Conservation (phyloP, 768 basidiomycete species). For the Omphalotus guepiniiformis region DNA sequence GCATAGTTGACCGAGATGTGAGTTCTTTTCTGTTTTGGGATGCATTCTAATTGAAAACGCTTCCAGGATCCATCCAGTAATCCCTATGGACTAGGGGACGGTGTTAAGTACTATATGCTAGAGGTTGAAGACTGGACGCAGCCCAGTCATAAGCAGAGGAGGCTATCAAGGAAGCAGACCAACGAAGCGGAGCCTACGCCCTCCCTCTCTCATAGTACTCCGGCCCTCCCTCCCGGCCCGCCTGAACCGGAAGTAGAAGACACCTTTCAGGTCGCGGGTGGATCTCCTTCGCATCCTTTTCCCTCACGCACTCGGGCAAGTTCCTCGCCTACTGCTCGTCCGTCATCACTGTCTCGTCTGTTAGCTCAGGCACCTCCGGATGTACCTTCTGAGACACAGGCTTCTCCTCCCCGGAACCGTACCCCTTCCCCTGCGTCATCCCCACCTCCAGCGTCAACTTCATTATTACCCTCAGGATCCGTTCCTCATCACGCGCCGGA, state of each 20-base stretch:
- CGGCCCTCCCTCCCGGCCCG: slow-evolving; percentile 54
- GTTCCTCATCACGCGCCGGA: slow-evolving; percentile 31
- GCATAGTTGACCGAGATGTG: slow-evolving; percentile 78
- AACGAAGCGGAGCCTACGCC: slow-evolving; percentile 31
- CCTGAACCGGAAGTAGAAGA: slow-evolving; percentile 73
- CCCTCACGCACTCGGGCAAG: slow-evolving; percentile 58
- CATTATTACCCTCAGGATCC: slow-evolving; percentile 29
- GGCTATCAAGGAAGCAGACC: slow-evolving; percentile 47
- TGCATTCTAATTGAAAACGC: not conserved
- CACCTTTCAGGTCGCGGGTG: slow-evolving; percentile 58
- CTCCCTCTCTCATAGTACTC: slow-evolving; percentile 24
- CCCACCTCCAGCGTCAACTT: slow-evolving; percentile 34
- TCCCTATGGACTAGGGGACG: slow-evolving; percentile 85
- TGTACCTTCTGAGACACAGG: slow-evolving; percentile 20
- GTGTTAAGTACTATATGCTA: slow-evolving; percentile 90
- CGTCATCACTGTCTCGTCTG: slow-evolving; percentile 75
- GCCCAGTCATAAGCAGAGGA: slow-evolving; percentile 60
- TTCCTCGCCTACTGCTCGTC: slow-evolving; percentile 66
- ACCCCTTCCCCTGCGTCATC: slow-evolving; percentile 33
- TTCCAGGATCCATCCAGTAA: slow-evolving; percentile 75
- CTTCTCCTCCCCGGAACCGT: slow-evolving; percentile 15
- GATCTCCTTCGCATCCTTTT: slow-evolving; percentile 67
- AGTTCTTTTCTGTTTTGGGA: slow-evolving; percentile 17
- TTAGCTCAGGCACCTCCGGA: slow-evolving; percentile 69
- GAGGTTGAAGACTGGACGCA: slow-evolving; percentile 95